A percentile compares a stretch with the other conserved stretches of the same genome.
Conservation (phyloP, 2,329 filamentous ascomycete species). For the Fusarium sp. region DNA sequence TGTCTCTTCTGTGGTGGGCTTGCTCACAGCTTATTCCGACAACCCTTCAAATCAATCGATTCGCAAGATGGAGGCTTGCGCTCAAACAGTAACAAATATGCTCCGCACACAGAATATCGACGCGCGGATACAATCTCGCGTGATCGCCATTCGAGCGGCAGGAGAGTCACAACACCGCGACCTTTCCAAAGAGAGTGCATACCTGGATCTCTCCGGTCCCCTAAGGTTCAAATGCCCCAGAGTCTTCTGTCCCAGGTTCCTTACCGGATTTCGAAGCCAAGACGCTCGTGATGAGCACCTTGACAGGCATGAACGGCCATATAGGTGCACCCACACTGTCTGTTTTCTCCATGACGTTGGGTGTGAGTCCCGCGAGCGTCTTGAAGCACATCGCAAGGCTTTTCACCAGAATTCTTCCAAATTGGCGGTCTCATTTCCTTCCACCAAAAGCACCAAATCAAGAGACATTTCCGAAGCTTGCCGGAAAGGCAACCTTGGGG, state of each 20-base stretch:
- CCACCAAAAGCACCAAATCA: accelerated
- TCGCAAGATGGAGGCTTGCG: not conserved
- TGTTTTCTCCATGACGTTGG: not conserved
- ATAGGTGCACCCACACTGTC: accelerated
- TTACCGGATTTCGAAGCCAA: accelerated
- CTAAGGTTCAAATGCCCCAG: not conserved
- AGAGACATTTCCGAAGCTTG: not conserved
- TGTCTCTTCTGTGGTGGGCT: not conserved
- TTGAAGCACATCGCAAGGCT: not conserved
- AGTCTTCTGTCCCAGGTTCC: not conserved
- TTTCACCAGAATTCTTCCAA: not conserved
- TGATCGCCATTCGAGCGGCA: not conserved
- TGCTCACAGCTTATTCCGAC: not conserved
- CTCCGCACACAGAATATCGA: not conserved
- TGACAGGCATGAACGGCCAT: accelerated
- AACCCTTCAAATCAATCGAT: not conserved
- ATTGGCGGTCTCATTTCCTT: accelerated
- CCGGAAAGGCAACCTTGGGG: accelerated
- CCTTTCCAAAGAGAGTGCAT: not conserved
- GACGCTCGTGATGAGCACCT: accelerated
- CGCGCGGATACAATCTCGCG: not conserved
- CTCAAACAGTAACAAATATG: not conserved
- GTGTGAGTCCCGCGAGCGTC: accelerated
- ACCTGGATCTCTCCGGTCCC: accelerated
- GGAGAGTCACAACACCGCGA: not conserved